phyloP scores from a whole-genome alignment of 352 stramenopile genomes.

The Aphanomyces invadans region DNA sequence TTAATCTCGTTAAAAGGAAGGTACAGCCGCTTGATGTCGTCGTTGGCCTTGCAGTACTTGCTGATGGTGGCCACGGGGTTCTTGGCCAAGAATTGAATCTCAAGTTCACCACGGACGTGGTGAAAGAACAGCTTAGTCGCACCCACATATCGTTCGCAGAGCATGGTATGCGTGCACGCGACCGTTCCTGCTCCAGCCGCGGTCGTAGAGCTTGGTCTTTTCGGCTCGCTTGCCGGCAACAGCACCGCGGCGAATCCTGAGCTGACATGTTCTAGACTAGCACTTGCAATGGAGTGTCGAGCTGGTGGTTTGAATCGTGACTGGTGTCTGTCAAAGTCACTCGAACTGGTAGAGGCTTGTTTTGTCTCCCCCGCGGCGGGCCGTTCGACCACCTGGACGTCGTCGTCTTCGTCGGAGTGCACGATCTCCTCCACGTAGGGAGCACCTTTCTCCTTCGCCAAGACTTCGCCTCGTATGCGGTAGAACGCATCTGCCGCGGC shows the following conservation, averaged over 20 bases:
- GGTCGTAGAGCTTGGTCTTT: background rate
- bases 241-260: no score
- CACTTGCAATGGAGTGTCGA: background rate
- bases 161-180: background rate
- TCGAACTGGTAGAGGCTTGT: background rate
- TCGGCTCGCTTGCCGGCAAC: no score
- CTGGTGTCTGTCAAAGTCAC: background rate
- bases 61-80: background rate
- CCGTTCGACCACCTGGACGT: background rate
- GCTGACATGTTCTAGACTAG: background rate
- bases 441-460: background rate
- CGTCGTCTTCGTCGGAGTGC: constrained; percentile 10
- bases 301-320: background rate
- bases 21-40: constrained; percentile 7
- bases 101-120: constrained; percentile 1
- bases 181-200: background rate
- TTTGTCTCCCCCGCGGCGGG: no score
- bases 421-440: background rate
- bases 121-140: constrained; percentile 1
- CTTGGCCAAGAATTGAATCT: background rate
- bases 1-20: constrained; percentile 8
- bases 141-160: constrained; percentile 4
- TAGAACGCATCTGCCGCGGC: background rate
- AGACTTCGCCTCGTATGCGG: background rate
- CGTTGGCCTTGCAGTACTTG: background rate